Base-by-base conservation (phyloP, 768 basidiomycete species). In the Mycena indigotica region DNA sequence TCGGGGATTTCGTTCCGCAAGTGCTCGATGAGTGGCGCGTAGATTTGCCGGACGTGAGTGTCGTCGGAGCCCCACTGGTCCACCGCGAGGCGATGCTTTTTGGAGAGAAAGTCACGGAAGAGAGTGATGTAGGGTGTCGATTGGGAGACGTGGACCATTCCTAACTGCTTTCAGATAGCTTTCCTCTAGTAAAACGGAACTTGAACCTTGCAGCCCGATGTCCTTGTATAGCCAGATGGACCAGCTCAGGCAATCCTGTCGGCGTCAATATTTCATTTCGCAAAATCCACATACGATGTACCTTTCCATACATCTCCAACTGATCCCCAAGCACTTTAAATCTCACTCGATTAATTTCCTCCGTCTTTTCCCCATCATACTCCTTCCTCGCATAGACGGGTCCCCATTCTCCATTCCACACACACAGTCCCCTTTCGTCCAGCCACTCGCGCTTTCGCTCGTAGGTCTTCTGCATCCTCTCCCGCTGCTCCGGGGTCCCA, bases 141-240 rank as follows among this genome's bases (percentile, higher is more conserved):
- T 15, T 75, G 78, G 21, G 82, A 80, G 64, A 86, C 77, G 71
- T 88, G 83, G 26, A 89, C 86, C 89, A 93, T 91, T 32, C 91
- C 46, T 48, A 28, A n/a, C 8, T 10, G 12, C 24, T 28, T 48
- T n/a, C 6, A 6, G 21, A 10, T 5, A 21, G 25, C 13, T 48
- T 26, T 6, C 6, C 4, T 13, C n/a, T n/a, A n/a, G 19, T 8
- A 24, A 28, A 25, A 48, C 13, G 19, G 12, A 28, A 48, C 12
- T 10, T 23, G 21, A 24, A 48, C 46, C 91, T 73, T 91, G 88
- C 79, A 87, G 88, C 16, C 89, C 89, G 64, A 89, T 88, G 65
- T 90, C 88, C 65, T 89, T 93, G 81, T 89, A 93, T 21, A 91
- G 73, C 92, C 92, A 93, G 74, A 93, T 93, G 0, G 87, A 86